Evolutionary conservation across 768 basidiomycete genomes (phyloP).

Genomic region (Leccinellum luteum): DNA sequence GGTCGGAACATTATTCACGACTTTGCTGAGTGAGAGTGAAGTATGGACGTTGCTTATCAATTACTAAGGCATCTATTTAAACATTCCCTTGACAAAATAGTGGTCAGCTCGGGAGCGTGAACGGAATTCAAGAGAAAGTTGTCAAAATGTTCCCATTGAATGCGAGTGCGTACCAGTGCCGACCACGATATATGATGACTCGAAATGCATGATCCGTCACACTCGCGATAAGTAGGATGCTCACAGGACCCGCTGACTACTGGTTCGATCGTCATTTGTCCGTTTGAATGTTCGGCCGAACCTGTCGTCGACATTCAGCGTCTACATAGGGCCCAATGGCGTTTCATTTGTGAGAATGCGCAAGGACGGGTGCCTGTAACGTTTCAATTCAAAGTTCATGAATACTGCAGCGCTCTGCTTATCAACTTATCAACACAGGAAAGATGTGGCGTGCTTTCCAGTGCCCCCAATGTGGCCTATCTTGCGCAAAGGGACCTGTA

Average conservation of each 20-base stretch:
- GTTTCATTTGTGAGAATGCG: not conserved
- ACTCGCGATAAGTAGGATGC: not conserved
- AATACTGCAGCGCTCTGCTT: not conserved
- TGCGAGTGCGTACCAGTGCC: not conserved
- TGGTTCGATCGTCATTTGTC: not conserved
- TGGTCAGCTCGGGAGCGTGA: not conserved
- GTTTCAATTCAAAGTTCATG: not conserved
- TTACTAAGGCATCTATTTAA: not conserved
- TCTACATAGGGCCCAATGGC: not conserved
- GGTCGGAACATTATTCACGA: not conserved
- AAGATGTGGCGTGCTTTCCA: not conserved
- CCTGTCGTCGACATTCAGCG: not conserved
- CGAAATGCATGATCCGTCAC: not conserved
- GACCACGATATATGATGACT: not conserved
- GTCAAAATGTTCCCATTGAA: not conserved
- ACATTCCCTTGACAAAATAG: not conserved
- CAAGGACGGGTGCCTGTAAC: not conserved
- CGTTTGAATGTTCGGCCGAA: not conserved
- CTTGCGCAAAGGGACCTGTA: not conserved
- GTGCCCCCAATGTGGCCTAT: not conserved
- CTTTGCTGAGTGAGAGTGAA: not conserved
- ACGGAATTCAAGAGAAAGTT: not conserved
- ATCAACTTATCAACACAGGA: not conserved
- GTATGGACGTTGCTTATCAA: not conserved
- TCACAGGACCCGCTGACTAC: not conserved